Evolutionary conservation across 306 rosid genomes (phyloP).

Genomic region (Cajanus cajan): DNA sequence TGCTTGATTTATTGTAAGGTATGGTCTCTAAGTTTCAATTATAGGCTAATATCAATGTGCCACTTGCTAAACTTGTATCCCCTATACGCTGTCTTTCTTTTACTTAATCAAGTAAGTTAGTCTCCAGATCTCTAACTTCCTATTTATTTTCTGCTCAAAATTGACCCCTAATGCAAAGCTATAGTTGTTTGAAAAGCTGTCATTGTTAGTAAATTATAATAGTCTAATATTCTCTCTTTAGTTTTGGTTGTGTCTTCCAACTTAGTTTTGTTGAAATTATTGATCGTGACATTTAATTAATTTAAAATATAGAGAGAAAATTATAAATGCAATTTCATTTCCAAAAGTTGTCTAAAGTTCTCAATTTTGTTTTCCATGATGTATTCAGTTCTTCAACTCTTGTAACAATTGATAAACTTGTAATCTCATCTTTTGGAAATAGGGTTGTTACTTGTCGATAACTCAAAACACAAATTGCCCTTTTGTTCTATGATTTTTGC

Average conservation of each 20-base stretch:
- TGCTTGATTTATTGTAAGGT: background rate
- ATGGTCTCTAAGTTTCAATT: background rate
- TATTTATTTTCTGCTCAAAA: background rate
- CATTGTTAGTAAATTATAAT: too few relatives aligned
- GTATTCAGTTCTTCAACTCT: slow-evolving; percentile 2
- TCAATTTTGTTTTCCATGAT: background rate
- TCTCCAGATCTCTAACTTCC: background rate
- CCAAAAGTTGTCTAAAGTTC: background rate
- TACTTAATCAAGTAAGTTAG: background rate
- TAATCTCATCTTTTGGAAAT: background rate
- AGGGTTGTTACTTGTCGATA: background rate
- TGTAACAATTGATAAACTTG: slow-evolving; percentile 10
- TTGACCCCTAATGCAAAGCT: too few relatives aligned
- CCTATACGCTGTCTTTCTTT: background rate
- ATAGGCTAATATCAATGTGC: background rate
- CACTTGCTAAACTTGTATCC: background rate
- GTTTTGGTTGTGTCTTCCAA: background rate
- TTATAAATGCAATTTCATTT: background rate
- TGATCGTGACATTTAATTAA: background rate
- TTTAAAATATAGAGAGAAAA: background rate
- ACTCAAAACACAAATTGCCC: background rate
- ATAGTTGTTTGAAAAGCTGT: too few relatives aligned
- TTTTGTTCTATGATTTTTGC: slow-evolving; percentile 25
- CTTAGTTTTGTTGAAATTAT: background rate
- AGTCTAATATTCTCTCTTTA: too few relatives aligned